Evolutionary conservation across 495 filamentous ascomycete genomes (phyloP).

Genomic region (Hypoxylon fuscum): DNA sequence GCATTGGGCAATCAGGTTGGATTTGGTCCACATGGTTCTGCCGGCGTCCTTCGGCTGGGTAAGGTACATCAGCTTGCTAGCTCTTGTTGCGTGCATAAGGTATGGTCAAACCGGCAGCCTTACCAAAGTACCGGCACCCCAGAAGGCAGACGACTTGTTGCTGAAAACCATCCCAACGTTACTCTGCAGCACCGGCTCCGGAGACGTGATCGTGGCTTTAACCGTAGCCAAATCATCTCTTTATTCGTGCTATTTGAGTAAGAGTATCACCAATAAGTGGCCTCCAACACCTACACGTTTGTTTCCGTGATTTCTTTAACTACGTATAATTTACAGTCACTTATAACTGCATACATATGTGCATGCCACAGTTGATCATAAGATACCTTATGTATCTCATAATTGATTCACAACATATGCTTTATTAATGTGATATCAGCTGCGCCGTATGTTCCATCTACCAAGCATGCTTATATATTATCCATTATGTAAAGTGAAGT

Average conservation of each 20-base stretch:
- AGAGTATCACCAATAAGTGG: too few relatives aligned
- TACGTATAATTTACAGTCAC: too few relatives aligned
- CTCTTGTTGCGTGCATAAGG: slow-evolving; percentile 39
- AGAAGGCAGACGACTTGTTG: slow-evolving; percentile 24
- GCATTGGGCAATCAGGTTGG: slow-evolving; percentile 16
- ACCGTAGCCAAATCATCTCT: background rate
- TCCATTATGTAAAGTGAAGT: too few relatives aligned
- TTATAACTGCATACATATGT: too few relatives aligned
- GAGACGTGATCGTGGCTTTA: background rate
- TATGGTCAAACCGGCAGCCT: slow-evolving; percentile 33
- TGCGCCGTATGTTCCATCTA: too few relatives aligned
- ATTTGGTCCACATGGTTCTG: slow-evolving; percentile 36
- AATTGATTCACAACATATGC: too few relatives aligned
- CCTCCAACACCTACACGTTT: too few relatives aligned
- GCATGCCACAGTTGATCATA: too few relatives aligned
- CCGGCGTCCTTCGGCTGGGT: slow-evolving; percentile 37
- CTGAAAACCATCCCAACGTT: slow-evolving; percentile 34
- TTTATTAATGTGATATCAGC: too few relatives aligned
- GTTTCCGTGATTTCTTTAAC: too few relatives aligned
- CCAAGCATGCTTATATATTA: too few relatives aligned
- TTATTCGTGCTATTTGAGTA: background rate
- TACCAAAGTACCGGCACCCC: slow-evolving; percentile 36
- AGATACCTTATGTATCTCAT: too few relatives aligned
- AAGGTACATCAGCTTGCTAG: slow-evolving; percentile 29
- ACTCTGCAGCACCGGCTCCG: slow-evolving; percentile 30